Evolutionary conservation across 179 eudicot genomes (phyloP).

Genomic region (Spergularia azorica): DNA sequence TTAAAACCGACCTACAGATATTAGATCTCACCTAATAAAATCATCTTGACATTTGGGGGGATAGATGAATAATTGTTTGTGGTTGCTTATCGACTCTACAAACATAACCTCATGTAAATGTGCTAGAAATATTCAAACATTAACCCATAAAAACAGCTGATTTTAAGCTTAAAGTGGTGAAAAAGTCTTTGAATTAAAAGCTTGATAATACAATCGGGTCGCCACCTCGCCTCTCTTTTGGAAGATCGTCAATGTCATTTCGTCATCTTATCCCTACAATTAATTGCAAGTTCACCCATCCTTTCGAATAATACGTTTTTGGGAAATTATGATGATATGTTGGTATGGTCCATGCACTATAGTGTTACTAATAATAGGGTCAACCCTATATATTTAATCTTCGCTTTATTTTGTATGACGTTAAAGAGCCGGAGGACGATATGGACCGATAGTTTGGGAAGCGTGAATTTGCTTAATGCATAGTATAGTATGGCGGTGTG

Average conservation of each 20-base stretch:
- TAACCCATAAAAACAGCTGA: constrained; percentile 24
- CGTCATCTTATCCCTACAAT: neutral
- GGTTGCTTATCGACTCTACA: neutral
- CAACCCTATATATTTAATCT: too few species aligned
- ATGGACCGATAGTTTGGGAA: too few species aligned
- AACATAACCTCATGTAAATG: neutral
- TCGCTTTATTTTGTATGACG: too few species aligned
- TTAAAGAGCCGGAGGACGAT: too few species aligned
- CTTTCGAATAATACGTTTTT: neutral
- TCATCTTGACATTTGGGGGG: too few species aligned
- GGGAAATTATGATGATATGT: neutral
- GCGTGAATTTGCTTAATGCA: too few species aligned
- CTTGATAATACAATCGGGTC: constrained; percentile 17
- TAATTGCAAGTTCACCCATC: neutral
- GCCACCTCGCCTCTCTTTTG: constrained; percentile 18
- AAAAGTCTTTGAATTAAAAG: constrained; percentile 14
- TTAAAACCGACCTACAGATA: too few species aligned
- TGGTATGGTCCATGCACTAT: too few species aligned
- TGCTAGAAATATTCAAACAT: neutral
- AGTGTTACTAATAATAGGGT: too few species aligned
- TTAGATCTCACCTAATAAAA: too few species aligned
- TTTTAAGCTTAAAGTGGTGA: constrained; percentile 30
- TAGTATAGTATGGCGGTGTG: too few species aligned
- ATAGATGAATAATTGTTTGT: neutral
- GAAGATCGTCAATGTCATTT: neutral